These are phyloP conservation scores for Blastocystis sp. DNA, from an alignment of 352 stramenopile species.

Conservation along the genomic window DNA sequence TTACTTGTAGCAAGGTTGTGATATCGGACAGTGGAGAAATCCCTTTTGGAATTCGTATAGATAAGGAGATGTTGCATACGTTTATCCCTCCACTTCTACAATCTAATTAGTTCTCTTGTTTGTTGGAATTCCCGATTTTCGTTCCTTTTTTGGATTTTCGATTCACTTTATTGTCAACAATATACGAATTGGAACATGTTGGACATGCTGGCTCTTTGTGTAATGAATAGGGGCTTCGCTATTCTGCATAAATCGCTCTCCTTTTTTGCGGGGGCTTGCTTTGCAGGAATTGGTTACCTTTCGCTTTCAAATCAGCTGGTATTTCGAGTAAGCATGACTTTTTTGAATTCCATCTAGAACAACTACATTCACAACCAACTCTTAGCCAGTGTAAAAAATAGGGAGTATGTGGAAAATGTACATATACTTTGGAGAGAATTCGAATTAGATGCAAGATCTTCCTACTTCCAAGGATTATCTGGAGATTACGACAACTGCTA, in stretches of 20 bases:
- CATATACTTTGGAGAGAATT: neutral
- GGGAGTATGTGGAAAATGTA: neutral
- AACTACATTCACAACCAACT: conserved; percentile 42
- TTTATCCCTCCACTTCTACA: neutral
- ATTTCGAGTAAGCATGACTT: neutral
- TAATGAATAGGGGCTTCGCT: conserved; percentile 8
- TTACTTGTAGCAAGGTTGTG: conserved; percentile 3
- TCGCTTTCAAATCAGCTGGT: neutral
- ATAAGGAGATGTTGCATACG: neutral
- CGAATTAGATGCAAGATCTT: neutral
- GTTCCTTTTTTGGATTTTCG: neutral
- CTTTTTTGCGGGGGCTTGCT: neutral
- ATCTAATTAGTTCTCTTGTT: neutral
- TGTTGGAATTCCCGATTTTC: neutral
- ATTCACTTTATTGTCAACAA: neutral
- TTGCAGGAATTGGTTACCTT: conserved; percentile 1
- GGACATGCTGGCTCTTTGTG: neutral
- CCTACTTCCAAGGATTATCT: conserved; percentile 28
- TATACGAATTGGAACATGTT: neutral
- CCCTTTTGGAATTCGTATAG: neutral
- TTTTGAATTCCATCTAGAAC: neutral
- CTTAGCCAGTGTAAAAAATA: neutral
- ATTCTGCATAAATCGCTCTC: conserved; percentile 35
- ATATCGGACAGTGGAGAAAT: conserved; percentile 29
- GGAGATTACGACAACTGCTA: neutral